Percentiles rank a stretch among this genome's conserved stretches.
Conservation (phyloP, 2,329 filamentous ascomycete genomes). For the Neopestalotiopsis sp. region DNA sequence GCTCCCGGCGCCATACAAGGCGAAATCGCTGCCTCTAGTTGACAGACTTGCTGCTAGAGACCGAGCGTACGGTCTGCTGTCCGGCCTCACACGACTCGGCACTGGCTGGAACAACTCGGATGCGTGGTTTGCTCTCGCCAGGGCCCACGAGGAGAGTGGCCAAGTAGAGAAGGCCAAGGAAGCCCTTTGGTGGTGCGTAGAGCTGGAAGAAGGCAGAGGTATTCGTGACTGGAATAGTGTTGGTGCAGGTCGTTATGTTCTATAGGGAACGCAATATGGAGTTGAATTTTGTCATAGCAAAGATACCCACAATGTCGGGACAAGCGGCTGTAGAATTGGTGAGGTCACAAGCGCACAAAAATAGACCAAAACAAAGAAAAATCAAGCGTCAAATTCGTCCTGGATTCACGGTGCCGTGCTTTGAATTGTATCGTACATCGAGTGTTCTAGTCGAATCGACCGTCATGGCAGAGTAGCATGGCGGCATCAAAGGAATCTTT, state of each 20-base stretch:
- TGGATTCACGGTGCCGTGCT: no score
- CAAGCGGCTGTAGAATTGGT: background rate
- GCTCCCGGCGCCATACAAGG: slow-evolving; percentile 59
- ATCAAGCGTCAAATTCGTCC: no score
- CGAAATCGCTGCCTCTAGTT: slow-evolving; percentile 69
- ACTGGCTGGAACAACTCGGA: slow-evolving; percentile 90
- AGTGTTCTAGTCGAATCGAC: no score
- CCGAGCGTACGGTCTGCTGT: slow-evolving; percentile 83
- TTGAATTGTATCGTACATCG: no score
- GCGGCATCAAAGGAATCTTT: no score
- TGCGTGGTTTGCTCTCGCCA: slow-evolving; percentile 88
- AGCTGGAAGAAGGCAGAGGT: slow-evolving; percentile 84
- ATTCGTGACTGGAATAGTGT: slow-evolving; percentile 80
- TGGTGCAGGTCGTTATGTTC: slow-evolving; percentile 69
- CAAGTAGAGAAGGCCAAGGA: slow-evolving; percentile 89
- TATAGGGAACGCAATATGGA: slow-evolving; percentile 41
- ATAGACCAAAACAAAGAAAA: background rate
- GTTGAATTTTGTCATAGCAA: slow-evolving; percentile 1
- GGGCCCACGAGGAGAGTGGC: slow-evolving; percentile 86
- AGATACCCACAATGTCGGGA: background rate
- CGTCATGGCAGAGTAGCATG: no score
- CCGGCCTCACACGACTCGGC: slow-evolving; percentile 82
- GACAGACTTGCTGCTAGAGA: slow-evolving; percentile 90
- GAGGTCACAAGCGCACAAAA: background rate
- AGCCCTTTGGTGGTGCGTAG: slow-evolving; percentile 96